Percentiles rank a stretch among this genome's conserved stretches.
phyloP scores from a whole-genome alignment of 768 basidiomycete species.

The Mycena alexandri region DNA sequence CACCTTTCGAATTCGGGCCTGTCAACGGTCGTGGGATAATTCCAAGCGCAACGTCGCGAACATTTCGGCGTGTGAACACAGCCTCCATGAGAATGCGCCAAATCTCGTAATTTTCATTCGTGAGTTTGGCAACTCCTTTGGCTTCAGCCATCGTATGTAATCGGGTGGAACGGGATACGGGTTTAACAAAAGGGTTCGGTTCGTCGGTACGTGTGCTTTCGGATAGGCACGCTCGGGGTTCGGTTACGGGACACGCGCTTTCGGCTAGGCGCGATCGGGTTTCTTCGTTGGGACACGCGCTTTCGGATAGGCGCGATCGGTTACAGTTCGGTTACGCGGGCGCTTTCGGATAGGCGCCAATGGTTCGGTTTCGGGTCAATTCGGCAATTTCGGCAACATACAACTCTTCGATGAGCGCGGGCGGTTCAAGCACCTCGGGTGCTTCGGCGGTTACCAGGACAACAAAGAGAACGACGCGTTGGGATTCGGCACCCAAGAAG shows the following conservation, averaged over 20 bases:
- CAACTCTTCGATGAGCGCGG: no score
- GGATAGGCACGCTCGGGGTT: not conserved
- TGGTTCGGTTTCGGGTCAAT: no score
- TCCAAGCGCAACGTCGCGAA: not conserved
- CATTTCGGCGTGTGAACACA: slow-evolving; percentile 13
- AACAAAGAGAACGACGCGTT: not conserved
- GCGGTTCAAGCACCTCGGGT: not conserved
- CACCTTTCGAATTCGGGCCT: slow-evolving; percentile 6
- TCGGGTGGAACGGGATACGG: not conserved
- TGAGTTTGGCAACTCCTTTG: slow-evolving; percentile 19
- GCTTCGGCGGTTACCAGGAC: not conserved
- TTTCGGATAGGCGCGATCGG: slow-evolving; percentile 3
- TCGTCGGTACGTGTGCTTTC: slow-evolving; percentile 1
- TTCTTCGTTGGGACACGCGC: not conserved
- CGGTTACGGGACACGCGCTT: slow-evolving; percentile 2
- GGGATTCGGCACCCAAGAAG: slow-evolving; percentile 6
- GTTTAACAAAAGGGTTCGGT: not conserved
- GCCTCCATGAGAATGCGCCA: slow-evolving; percentile 17
- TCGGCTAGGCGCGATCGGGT: slow-evolving; percentile 11
- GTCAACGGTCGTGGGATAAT: no score
- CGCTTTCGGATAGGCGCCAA: no score
- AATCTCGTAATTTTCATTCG: slow-evolving; percentile 16
- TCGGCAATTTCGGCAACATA: no score
- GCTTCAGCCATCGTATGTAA: slow-evolving; percentile 1
- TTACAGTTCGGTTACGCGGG: not conserved